Evolutionary conservation across 2,329 filamentous ascomycete species (phyloP).

Genomic region (Claviceps quebecensis): DNA sequence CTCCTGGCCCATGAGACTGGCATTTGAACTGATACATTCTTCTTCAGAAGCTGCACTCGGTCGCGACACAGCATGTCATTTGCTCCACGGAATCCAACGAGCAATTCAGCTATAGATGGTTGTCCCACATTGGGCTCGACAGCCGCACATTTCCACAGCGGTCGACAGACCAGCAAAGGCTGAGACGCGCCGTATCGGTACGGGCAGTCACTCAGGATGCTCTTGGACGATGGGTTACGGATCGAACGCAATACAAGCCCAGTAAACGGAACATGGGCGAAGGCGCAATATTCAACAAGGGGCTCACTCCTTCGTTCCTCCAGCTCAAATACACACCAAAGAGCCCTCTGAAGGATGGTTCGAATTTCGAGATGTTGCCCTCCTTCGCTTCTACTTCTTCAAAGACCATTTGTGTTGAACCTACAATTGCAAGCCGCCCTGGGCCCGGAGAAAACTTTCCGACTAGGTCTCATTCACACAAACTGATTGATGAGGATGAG

Average conservation of each 20-base stretch:
- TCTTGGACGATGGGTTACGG: conserved; percentile 2
- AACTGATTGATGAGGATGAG: conserved; percentile 1
- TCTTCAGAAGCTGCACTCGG: conserved; percentile 6
- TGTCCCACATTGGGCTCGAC: conserved; percentile 15
- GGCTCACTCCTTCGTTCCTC: not conserved
- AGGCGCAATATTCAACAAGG: not conserved
- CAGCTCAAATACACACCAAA: not conserved
- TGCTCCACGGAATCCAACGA: conserved; percentile 7
- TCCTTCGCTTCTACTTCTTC: not conserved
- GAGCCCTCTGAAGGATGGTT: not conserved
- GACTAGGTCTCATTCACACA: not conserved
- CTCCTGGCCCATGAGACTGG: not conserved
- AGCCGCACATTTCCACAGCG: conserved; percentile 12
- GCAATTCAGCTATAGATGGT: conserved; percentile 12
- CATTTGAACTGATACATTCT: not conserved
- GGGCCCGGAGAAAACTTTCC: not conserved
- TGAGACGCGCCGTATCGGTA: conserved; percentile 8
- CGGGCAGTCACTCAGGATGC: conserved; percentile 1
- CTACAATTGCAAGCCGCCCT: not conserved
- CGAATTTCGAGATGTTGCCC: not conserved
- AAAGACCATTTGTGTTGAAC: not conserved
- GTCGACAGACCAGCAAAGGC: not conserved
- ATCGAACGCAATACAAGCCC: conserved; percentile 6
- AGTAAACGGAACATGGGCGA: not conserved
- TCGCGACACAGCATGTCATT: conserved; percentile 12